phyloP scores from a whole-genome alignment of 192 early-diverging fungal genomes.

The Obelidium mucronatum region DNA sequence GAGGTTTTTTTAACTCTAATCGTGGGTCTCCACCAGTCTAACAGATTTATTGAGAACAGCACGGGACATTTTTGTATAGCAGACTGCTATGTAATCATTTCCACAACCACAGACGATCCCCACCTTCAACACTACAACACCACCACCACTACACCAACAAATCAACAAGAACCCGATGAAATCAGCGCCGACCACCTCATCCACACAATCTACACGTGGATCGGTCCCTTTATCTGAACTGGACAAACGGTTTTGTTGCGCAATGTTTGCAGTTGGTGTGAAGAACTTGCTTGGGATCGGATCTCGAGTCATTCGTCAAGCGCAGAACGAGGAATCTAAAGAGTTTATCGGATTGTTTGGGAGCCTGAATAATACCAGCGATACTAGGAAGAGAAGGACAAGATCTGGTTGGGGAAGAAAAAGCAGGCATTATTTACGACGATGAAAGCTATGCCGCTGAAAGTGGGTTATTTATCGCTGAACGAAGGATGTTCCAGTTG shows the following conservation, averaged over 20 bases:
- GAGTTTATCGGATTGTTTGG: constrained; percentile 33
- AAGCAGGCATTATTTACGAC: constrained; percentile 20
- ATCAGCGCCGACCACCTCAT: constrained; percentile 24
- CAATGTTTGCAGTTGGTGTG: constrained; percentile 57
- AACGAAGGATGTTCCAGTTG: constrained; percentile 39
- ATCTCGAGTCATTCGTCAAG: constrained; percentile 38
- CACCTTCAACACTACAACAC: constrained; percentile 27
- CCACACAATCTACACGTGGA: constrained; percentile 55
- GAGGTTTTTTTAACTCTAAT: not conserved
- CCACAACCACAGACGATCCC: not conserved
- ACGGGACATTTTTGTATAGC: constrained; percentile 56
- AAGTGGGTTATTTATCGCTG: constrained; percentile 50
- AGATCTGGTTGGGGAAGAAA: too few species aligned
- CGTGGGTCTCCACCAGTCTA: too few species aligned
- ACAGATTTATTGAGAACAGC: too few species aligned
- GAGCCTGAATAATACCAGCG: too few species aligned
- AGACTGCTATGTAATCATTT: constrained; percentile 57
- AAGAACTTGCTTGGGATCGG: constrained; percentile 44
- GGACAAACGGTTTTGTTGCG: constrained; percentile 62
- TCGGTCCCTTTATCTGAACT: constrained; percentile 54
- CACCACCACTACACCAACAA: not conserved
- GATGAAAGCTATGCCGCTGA: constrained; percentile 43
- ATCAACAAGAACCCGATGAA: constrained; percentile 6
- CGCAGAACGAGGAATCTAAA: constrained; percentile 19
- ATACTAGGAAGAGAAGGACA: too few species aligned